These are phyloP conservation scores for Crithidia mellificae DNA, from an alignment of 208 protist genomes.

Conservation along the genomic window DNA sequence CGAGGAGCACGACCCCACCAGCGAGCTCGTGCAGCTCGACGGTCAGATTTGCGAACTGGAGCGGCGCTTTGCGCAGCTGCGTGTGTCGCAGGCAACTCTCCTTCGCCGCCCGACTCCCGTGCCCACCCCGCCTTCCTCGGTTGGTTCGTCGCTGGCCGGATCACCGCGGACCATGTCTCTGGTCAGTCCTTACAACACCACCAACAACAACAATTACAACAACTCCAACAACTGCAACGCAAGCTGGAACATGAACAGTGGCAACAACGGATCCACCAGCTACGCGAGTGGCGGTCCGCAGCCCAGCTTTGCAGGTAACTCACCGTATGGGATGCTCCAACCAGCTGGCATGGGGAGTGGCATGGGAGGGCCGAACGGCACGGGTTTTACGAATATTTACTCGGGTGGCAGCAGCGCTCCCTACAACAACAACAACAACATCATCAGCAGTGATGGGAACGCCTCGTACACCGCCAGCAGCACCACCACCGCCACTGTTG, in stretches of 20 bases:
- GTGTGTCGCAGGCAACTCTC: slow-evolving; percentile 42
- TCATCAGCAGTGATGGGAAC: not conserved
- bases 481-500: not conserved
- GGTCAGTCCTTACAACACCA: not conserved
- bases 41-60: slow-evolving; percentile 48
- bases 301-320: too few relatives aligned
- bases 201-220: slow-evolving; percentile 6
- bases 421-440: too few relatives aligned
- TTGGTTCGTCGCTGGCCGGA: slow-evolving; percentile 26
- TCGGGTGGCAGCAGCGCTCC: too few relatives aligned
- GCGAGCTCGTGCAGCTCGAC: slow-evolving; percentile 47
- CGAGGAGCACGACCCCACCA: slow-evolving; percentile 61
- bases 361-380: too few relatives aligned
- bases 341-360: too few relatives aligned
- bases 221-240: not conserved
- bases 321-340: too few relatives aligned
- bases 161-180: slow-evolving; percentile 32
- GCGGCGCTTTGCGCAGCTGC: slow-evolving; percentile 46
- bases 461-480: not conserved
- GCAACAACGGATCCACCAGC: too few relatives aligned
- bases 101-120: too few relatives aligned
- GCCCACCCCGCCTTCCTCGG: slow-evolving; percentile 26
- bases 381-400: too few relatives aligned
- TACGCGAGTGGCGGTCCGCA: too few relatives aligned
- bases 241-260: too few relatives aligned